Evolutionary conservation across 2,329 filamentous ascomycete species (phyloP), one percentile per base, ranked within the genome.

Genomic region (Beauveria scarabaeidicola): DNA sequence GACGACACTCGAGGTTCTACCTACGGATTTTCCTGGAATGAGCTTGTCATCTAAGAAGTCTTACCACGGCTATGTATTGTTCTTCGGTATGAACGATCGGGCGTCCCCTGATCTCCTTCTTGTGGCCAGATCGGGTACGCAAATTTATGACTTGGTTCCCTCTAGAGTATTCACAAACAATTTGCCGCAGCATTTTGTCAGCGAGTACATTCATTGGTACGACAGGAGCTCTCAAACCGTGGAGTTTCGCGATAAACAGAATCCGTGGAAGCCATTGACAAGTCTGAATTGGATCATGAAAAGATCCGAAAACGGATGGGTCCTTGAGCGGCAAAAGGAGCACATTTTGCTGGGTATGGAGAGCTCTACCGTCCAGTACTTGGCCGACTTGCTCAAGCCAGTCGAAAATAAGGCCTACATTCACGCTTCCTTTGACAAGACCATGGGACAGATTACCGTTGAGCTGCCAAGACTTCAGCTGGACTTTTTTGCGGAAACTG

Each of bases 151-250:
- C 17, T 1, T 56, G 11, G 9, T 60, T 5, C 52, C 58, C 6
- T 25, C 38, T 5, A 11, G 46, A 25, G 38, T 56, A 1, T 55
- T 60, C 19, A 6, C 7, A 2, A 1, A 21, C 17, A 23, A 3
- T 10, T 21, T 60, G n/a, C 58, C 58, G 3, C n/a, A 25, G 2
- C 3, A 51, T 2, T 51, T 60, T n/a, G 10, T 44, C 6, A 7
- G 36, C 5, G 15, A 46, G 2, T 52, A 56, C 11, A 15, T 60
- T 27, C 59, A 60, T n/a, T 60, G 59, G 59, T 60, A 56, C 9
- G 15, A 44, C 25, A 38, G 25, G 13, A 8, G 1, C 8, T 19
- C 50, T 6, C 19, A 32, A 7, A 48, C 23, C 0, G 23, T 59
- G 5, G 57, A 59, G 17, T 59, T 59, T 6, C 29, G 50, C 2